Percentiles rank a stretch among this genome's conserved stretches.
Conservation (phyloP, 108 stramenopile species). For the Poteriospumella lacustris region DNA sequence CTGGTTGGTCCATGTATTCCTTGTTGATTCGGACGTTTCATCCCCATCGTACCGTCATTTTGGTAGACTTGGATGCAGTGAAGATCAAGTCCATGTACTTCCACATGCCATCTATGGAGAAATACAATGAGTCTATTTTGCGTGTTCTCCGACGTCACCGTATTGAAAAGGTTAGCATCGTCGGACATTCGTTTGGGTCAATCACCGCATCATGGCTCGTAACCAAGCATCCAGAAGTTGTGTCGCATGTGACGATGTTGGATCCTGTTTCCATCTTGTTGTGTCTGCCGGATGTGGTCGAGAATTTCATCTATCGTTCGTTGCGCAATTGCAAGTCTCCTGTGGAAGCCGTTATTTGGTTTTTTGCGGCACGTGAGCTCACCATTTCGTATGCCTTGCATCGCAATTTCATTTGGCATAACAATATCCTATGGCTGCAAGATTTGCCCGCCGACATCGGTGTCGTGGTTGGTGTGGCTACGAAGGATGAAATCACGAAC, state of each 20-base stretch:
- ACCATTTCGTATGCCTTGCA: constrained; percentile 70
- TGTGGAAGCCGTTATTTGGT: constrained; percentile 47
- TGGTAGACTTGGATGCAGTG: constrained; percentile 66
- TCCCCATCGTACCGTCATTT: constrained; percentile 45
- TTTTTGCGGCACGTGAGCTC: constrained; percentile 65
- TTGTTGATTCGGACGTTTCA: constrained; percentile 59
- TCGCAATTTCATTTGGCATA: constrained; percentile 80
- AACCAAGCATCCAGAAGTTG: constrained; percentile 3
- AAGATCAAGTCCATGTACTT: constrained; percentile 52
- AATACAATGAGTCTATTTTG: constrained; percentile 42
- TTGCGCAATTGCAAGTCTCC: constrained; percentile 3
- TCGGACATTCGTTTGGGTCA: constrained; percentile 80
- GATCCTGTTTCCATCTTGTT: constrained; percentile 77
- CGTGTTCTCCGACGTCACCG: neutral
- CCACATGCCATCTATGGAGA: constrained; percentile 51
- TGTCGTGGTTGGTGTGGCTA: constrained; percentile 60
- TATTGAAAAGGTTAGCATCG: constrained; percentile 41
- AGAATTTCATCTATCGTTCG: constrained; percentile 67
- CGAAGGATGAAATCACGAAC: constrained; percentile 63
- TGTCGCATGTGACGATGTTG: constrained; percentile 65
- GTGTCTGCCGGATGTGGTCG: constrained; percentile 71
- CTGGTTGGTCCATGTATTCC: constrained; percentile 62
- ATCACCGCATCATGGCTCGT: constrained; percentile 6
- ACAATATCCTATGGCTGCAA: constrained; percentile 73
- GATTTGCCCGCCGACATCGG: constrained; percentile 56